phyloP scores from a whole-genome alignment of 306 rosid species.

The Cyamopsis tetragonoloba region DNA sequence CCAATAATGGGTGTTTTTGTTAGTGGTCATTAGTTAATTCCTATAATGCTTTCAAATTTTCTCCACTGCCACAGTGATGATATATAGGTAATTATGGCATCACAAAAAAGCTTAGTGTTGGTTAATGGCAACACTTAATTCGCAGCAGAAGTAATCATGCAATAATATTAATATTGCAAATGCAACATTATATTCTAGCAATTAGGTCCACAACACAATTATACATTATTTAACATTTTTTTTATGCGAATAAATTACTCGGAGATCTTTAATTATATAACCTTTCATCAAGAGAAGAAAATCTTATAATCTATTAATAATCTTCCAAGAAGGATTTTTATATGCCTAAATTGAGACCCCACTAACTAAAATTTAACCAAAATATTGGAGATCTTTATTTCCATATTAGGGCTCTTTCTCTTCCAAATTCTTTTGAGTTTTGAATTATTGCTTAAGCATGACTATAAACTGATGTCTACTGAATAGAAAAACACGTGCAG shows the following conservation, averaged over 20 bases:
- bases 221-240: too few relatives aligned
- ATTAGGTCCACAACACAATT: too few relatives aligned
- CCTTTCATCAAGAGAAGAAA: background rate
- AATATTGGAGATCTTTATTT: background rate
- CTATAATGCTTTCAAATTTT: conserved; percentile 15
- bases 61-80: conserved; percentile 25
- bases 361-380: background rate
- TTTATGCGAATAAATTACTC: too few relatives aligned
- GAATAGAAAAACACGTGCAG: conserved; percentile 2
- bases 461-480: conserved; percentile 1
- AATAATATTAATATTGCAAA: too few relatives aligned
- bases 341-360: background rate
- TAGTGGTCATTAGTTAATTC: too few relatives aligned
- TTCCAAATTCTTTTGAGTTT: background rate
- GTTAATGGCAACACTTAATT: conserved; percentile 18
- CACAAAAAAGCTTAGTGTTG: background rate
- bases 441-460: conserved; percentile 17
- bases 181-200: background rate
- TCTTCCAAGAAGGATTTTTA: background rate
- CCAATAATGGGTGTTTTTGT: conserved; percentile 13
- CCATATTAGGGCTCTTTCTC: too few relatives aligned
- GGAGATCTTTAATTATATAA: too few relatives aligned
- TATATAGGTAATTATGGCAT: conserved; percentile 14
- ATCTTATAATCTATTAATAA: background rate
- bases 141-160: background rate